phyloP scores from a whole-genome alignment of 768 basidiomycete species.

The Collybiopsis luxurians region DNA sequence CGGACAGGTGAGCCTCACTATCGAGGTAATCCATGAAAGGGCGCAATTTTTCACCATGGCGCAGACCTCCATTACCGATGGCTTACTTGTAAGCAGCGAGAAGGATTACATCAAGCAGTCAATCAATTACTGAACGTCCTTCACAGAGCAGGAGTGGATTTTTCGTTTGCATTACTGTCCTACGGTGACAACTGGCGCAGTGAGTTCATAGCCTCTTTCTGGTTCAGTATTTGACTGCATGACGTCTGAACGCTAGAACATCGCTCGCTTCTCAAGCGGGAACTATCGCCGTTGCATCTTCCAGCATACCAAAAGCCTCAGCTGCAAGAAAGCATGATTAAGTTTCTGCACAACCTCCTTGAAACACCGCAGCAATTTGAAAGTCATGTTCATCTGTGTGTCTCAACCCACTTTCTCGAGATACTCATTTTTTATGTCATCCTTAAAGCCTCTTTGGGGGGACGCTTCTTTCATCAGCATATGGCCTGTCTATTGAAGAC shows the following conservation, averaged over 20 bases:
- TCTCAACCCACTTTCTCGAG: too few relatives aligned
- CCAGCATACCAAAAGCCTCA: background rate
- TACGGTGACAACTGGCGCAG: background rate
- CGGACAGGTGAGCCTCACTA: conserved; percentile 17
- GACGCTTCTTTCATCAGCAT: conserved; percentile 17
- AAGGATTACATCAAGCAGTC: background rate
- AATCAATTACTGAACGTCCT: background rate
- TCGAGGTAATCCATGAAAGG: too few relatives aligned
- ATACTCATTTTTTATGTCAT: too few relatives aligned
- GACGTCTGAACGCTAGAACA: background rate
- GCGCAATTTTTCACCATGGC: too few relatives aligned
- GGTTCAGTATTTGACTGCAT: background rate
- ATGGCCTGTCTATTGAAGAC: conserved; percentile 19
- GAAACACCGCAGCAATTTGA: background rate
- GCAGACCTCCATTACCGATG: conserved; percentile 1
- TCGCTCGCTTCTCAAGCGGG: background rate
- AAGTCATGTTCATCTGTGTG: conserved; percentile 1
- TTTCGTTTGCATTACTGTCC: background rate
- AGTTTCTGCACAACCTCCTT: background rate
- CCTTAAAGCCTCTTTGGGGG: conserved; percentile 13
- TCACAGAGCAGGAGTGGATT: background rate
- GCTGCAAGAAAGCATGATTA: background rate
- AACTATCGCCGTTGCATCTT: background rate
- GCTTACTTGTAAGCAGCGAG: conserved; percentile 14
- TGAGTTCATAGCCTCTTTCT: background rate